Percentiles rank a stretch among this genome's conserved stretches.
phyloP scores from a whole-genome alignment of 1,284 basidiomycete genomes.

The Naganishia sp. region DNA sequence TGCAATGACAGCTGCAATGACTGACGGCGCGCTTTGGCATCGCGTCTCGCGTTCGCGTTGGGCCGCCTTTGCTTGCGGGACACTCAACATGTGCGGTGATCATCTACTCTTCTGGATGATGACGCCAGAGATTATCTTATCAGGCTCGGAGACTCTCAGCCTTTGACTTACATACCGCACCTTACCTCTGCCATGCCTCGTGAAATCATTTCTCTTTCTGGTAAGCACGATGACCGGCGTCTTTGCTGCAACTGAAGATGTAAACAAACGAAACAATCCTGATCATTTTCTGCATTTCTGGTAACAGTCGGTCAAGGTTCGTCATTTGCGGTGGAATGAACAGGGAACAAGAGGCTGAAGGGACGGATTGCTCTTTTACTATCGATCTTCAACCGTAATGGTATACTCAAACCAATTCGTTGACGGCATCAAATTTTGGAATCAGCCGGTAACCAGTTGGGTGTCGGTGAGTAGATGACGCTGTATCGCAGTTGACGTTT shows the following conservation, averaged over 20 bases:
- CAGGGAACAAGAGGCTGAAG: not conserved
- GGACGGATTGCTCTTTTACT: not conserved
- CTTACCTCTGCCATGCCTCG: conserved; percentile 14
- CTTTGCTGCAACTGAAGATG: not conserved
- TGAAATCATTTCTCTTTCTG: conserved; percentile 27
- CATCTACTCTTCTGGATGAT: not conserved
- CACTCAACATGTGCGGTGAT: not conserved
- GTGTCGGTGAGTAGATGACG: conserved; percentile 13
- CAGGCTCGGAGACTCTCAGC: conserved; percentile 1
- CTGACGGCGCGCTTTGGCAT: conserved; percentile 6
- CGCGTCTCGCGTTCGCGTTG: conserved; percentile 7
- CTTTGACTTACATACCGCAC: not conserved
- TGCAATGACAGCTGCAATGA: not conserved
- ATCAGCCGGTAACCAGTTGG: conserved; percentile 27
- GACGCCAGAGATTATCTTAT: not conserved
- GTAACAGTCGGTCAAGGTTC: conserved; percentile 21
- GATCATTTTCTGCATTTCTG: not conserved
- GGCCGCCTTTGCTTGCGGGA: not conserved
- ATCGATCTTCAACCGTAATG: not conserved
- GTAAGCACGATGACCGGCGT: not conserved
- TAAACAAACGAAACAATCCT: conserved; percentile 8
- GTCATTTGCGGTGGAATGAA: not conserved
- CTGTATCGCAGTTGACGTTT: not conserved
- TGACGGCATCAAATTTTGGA: not conserved
- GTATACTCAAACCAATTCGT: not conserved